phyloP scores from a whole-genome alignment of 768 basidiomycete species.

The Rhizopogon salebrosus region DNA sequence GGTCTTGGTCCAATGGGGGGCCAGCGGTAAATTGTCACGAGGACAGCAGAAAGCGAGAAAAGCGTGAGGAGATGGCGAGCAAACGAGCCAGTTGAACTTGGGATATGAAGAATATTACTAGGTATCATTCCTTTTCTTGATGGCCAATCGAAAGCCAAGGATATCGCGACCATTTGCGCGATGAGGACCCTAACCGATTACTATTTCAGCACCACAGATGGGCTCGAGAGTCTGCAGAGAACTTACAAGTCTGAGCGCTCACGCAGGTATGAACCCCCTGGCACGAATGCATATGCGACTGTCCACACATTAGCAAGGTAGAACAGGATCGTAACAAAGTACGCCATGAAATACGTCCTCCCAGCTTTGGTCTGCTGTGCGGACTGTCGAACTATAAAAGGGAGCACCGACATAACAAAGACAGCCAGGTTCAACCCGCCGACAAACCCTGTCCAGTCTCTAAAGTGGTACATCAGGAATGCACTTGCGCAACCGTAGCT shows the following conservation, averaged over 20 bases:
- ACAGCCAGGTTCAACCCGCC: conserved; percentile 60
- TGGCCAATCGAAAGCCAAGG: conserved; percentile 42
- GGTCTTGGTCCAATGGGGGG: conserved; percentile 48
- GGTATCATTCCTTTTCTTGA: conserved; percentile 1
- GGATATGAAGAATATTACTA: conserved; percentile 6
- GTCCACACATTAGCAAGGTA: conserved; percentile 74
- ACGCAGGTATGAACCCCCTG: conserved; percentile 67
- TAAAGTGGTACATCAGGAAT: conserved; percentile 52
- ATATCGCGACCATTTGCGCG: conserved; percentile 47
- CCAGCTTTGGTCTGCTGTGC: conserved; percentile 37
- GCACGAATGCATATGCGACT: conserved; percentile 88
- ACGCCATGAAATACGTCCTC: conserved; percentile 49
- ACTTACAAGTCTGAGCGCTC: conserved; percentile 74
- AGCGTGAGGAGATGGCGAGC: conserved; percentile 31
- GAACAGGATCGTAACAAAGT: conserved; percentile 57
- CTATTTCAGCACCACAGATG: neutral
- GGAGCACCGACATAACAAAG: conserved; percentile 62
- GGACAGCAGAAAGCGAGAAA: conserved; percentile 42
- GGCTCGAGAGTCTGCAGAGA: neutral
- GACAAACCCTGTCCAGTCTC: conserved; percentile 65
- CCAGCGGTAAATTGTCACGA: conserved; percentile 49
- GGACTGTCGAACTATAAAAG: conserved; percentile 45
- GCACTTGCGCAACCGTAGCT: conserved; percentile 46
- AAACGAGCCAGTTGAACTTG: conserved; percentile 20
- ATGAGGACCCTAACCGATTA: conserved; percentile 41